Conservation (phyloP, 345 rosid genomes). For the Camelina hispida region DNA sequence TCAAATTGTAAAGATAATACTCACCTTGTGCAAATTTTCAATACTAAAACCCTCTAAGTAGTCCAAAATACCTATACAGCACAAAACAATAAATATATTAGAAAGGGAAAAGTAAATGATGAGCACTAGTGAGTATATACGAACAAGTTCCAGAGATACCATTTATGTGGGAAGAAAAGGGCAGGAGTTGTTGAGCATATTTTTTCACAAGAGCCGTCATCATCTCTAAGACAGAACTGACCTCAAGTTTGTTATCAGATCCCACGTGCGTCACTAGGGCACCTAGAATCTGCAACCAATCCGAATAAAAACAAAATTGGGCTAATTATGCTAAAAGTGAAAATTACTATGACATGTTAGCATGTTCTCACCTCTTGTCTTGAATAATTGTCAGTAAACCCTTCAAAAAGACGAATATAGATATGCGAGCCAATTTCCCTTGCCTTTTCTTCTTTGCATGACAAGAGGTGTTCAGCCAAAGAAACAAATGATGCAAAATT, state of each 20-base stretch:
- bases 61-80: conserved; percentile 75
- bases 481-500: conserved; percentile 71
- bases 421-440: conserved; percentile 70
- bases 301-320: conserved; percentile 27
- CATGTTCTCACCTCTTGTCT: conserved; percentile 71
- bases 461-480: conserved; percentile 69
- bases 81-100: conserved; percentile 23
- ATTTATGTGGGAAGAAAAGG: conserved; percentile 78
- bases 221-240: conserved; percentile 73
- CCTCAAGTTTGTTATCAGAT: conserved; percentile 72
- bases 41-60: conserved; percentile 80
- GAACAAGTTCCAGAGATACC: conserved; percentile 50
- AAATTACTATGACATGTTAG: conserved; percentile 6
- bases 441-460: conserved; percentile 80
- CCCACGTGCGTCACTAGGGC: conserved; percentile 86
- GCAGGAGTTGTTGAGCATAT: conserved; percentile 62
- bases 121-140: not conserved
- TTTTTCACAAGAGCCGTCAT: conserved; percentile 65
- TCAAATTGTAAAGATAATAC: conserved; percentile 14
- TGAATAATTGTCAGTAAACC: conserved; percentile 60
- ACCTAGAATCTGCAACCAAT: conserved; percentile 68
- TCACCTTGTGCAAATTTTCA: conserved; percentile 77
- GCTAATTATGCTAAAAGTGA: not conserved
- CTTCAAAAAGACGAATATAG: conserved; percentile 69
- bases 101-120: conserved; percentile 22